phyloP scores from a whole-genome alignment of 345 rosid genomes.

The Populus nigra region DNA sequence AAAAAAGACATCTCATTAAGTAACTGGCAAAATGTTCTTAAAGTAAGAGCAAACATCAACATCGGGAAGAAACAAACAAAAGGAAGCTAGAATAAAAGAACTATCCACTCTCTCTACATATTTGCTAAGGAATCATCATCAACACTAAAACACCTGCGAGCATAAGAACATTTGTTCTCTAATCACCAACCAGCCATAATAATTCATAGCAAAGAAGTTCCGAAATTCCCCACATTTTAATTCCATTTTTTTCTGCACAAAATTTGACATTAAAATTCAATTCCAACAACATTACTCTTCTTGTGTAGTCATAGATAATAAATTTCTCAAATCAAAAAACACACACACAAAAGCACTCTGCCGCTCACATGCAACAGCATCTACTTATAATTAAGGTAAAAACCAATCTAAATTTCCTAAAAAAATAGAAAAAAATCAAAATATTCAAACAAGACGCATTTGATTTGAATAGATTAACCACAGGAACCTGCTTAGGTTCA shows the following conservation, averaged over 20 bases:
- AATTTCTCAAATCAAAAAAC: no score
- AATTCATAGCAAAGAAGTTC: neutral
- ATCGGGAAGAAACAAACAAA: neutral
- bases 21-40: neutral
- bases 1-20: neutral
- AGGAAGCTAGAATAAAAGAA: neutral
- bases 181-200: neutral
- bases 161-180: neutral
- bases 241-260: neutral
- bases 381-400: neutral
- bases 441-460: neutral
- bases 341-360: neutral
- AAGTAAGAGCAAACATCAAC: neutral
- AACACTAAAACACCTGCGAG: neutral
- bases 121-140: neutral
- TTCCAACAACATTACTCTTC: neutral
- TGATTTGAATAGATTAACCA: neutral
- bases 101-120: neutral
- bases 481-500: constrained; percentile 66
- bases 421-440: neutral
- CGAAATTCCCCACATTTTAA: neutral
- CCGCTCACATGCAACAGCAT: neutral
- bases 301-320: no score
- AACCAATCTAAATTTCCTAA: neutral
- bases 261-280: neutral